Evolutionary conservation across 2,329 filamentous ascomycete species (phyloP).

Genomic region (Incumbomyces lentus): DNA sequence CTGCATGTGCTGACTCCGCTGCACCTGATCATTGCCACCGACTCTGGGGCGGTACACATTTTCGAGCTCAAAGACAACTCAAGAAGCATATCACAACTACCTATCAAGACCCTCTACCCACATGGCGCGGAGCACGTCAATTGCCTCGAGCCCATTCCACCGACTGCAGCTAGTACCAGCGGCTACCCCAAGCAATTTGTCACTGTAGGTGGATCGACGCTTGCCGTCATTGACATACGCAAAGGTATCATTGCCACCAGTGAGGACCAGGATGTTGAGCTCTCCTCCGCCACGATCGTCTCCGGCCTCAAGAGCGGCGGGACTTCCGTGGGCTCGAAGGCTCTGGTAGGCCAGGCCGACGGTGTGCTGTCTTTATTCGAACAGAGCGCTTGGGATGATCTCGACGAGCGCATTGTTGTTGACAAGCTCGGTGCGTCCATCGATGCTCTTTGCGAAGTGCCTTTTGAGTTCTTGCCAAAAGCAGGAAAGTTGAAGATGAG

Average conservation of each 20-base stretch:
- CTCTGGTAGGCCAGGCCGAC: conserved; percentile 65
- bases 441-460: conserved; percentile 64
- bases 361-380: conserved; percentile 92
- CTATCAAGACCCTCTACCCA: conserved; percentile 70
- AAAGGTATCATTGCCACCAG: conserved; percentile 77
- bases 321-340: conserved; percentile 60
- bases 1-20: conserved; percentile 78
- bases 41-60: conserved; percentile 80
- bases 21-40: conserved; percentile 77
- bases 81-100: conserved; percentile 39
- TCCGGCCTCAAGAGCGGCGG: conserved; percentile 59
- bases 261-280: conserved; percentile 89
- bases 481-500: conserved; percentile 51
- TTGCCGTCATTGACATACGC: conserved; percentile 81
- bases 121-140: conserved; percentile 83
- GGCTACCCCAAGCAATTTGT: conserved; percentile 93
- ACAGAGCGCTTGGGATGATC: conserved; percentile 86
- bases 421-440: conserved; percentile 66
- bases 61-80: conserved; percentile 58
- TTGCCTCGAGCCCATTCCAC: conserved; percentile 71
- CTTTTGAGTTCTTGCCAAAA: conserved; percentile 53
- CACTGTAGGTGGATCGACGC: conserved; percentile 79
- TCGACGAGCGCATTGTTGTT: conserved; percentile 77
- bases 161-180: conserved; percentile 69
- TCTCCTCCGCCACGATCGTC: conserved; percentile 72